Conservation (phyloP, 2,329 filamentous ascomycete genomes). For the Alternaria triticina region DNA sequence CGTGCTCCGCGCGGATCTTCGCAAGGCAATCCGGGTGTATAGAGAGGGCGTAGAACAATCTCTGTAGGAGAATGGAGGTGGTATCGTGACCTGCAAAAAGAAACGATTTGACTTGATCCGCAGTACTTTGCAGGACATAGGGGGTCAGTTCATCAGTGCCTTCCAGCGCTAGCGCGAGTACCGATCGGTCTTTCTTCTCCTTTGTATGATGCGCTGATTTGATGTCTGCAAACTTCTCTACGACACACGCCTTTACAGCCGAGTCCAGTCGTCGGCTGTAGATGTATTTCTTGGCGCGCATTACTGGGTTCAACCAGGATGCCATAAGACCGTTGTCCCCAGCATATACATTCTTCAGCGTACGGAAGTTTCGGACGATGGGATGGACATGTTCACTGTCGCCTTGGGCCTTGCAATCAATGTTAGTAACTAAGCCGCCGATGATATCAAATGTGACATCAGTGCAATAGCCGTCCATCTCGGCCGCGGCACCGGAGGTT, state of each 20-base stretch:
- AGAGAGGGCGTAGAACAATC: conserved; percentile 42
- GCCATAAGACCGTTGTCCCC: conserved; percentile 29
- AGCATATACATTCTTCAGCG: conserved; percentile 26
- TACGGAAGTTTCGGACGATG: conserved; percentile 33
- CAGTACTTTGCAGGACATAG: conserved; percentile 44
- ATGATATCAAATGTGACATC: conserved; percentile 47
- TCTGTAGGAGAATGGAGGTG: conserved; percentile 45
- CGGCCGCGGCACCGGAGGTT: conserved; percentile 26
- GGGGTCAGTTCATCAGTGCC: conserved; percentile 43
- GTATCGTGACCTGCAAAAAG: conserved; percentile 58
- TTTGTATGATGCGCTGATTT: conserved; percentile 26
- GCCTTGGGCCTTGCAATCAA: conserved; percentile 39
- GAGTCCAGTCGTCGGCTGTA: conserved; percentile 31
- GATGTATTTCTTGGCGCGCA: conserved; percentile 24
- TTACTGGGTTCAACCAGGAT: conserved; percentile 29
- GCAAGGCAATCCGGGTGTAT: conserved; percentile 38
- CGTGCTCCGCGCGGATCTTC: conserved; percentile 57
- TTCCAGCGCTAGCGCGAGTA: conserved; percentile 43
- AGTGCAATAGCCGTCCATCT: conserved; percentile 40
- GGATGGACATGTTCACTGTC: conserved; percentile 23
- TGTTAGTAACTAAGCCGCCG: conserved; percentile 37
- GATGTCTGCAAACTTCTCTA: conserved; percentile 33
- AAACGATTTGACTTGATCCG: conserved; percentile 53
- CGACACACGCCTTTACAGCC: conserved; percentile 35
- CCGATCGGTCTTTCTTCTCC: conserved; percentile 34